Evolutionary conservation across 192 early-diverging fungal species (phyloP), one percentile per base, ranked within the genome.

Genomic region (Rhizophagus sp.): DNA sequence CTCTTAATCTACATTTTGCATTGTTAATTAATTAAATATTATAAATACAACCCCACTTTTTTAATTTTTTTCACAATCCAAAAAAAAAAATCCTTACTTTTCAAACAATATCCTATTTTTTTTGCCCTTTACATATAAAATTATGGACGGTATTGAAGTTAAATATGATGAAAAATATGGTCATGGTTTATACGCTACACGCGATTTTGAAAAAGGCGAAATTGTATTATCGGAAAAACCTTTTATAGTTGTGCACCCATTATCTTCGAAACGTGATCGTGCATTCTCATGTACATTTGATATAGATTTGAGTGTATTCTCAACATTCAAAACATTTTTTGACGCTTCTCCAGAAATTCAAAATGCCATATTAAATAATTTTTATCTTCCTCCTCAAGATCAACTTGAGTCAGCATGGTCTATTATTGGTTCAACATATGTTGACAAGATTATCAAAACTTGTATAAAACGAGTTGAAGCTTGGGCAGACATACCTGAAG

Each of bases 181-280:
- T 19, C 4, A 33, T 67, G 65, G 27, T 33, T 30, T 67, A 67
- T 67, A 24, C 17, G 65, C 65, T 17, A 67, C 65, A 17, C 30
- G 65, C 17, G 65, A 67, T 67, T 67, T 67, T n/a, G 27, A 67
- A 67, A 33, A 67, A 67, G 65, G 65, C 0, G 65, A 67, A 30
- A 67, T 67, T 27, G 15, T 67, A 4, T 67, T 67, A 30, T 67
- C 65, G 4, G 65, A 67, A 67, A 67, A 30, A 33, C 65, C 65
- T 33, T 33, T 67, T 7, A 67, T 67, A 67, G 27, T 64, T 24
- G 11, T 22, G 2, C 63, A 27, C 4, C 19, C 65, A 13, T 19
- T 67, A 67, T 33, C 65, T 33, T 34, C 65, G 7, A 67, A 67
- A 15, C 65, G 65, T 33, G 65, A 67, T 19, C 25, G 33, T 33